Conservation (phyloP, 805 yeast species). For the Kluyveromyces wickerhamii region DNA sequence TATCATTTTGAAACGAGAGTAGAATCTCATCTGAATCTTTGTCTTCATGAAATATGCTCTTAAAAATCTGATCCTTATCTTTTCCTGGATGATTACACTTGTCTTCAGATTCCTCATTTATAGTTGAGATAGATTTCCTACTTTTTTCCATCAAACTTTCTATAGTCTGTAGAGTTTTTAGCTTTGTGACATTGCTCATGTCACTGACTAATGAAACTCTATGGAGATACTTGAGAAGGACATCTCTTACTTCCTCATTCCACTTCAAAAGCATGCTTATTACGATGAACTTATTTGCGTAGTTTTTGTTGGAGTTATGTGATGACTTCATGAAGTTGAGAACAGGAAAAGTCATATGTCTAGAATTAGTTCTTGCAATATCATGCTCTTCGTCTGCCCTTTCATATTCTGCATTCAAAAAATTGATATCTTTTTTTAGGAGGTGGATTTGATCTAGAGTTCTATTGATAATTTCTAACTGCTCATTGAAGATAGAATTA, state of each 20-base stretch:
- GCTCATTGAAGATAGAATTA: slow-evolving; percentile 7
- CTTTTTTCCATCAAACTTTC: slow-evolving; percentile 39
- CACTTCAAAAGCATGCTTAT: slow-evolving; percentile 72
- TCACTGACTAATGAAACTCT: slow-evolving; percentile 39
- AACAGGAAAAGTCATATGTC: neutral
- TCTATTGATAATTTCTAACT: slow-evolving; percentile 8
- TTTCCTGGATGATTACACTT: neutral
- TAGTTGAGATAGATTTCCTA: neutral
- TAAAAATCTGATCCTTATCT: neutral
- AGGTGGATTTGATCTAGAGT: slow-evolving; percentile 3
- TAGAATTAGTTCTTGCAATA: neutral
- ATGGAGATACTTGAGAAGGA: slow-evolving; percentile 51
- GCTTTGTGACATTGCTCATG: slow-evolving; percentile 35
- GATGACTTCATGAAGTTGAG: slow-evolving; percentile 2
- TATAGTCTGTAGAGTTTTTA: slow-evolving; percentile 42
- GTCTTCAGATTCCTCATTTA: neutral
- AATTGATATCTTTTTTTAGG: slow-evolving; percentile 2
- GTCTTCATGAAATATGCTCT: neutral
- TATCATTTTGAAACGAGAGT: slow-evolving; percentile 40
- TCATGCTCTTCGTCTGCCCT: slow-evolving; percentile 14
- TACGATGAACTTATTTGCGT: slow-evolving; percentile 57
- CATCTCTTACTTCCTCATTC: slow-evolving; percentile 63
- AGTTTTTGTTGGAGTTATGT: slow-evolving; percentile 9
- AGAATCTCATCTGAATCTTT: slow-evolving; percentile 7
- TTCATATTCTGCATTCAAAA: slow-evolving; percentile 2